These are phyloP conservation scores for Austroboletus novae-zelandiae DNA, from an alignment of 1,284 basidiomycete genomes.

Conservation along the genomic window DNA sequence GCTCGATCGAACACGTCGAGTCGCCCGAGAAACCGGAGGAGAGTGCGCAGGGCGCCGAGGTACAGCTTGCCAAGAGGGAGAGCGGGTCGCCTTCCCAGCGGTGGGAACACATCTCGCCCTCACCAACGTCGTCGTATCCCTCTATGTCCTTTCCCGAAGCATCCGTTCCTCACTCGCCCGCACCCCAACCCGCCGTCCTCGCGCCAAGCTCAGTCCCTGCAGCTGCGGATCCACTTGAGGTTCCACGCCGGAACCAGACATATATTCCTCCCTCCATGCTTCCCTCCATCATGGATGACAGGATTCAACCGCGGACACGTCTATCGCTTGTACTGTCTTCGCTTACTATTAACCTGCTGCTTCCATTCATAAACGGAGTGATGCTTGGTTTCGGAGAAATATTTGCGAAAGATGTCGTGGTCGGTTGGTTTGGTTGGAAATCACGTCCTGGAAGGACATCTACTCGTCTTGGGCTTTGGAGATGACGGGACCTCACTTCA, in stretches of 20 bases:
- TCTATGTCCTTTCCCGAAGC: conserved; percentile 67
- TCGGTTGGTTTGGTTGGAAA: conserved; percentile 59
- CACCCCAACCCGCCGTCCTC: conserved; percentile 26
- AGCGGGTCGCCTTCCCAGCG: conserved; percentile 47
- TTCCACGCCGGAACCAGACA: conserved; percentile 18
- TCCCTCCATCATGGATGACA: conserved; percentile 74
- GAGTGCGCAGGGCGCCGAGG: background rate
- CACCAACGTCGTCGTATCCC: conserved; percentile 69
- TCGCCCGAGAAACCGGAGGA: conserved; percentile 44
- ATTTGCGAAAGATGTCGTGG: conserved; percentile 85
- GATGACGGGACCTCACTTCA: conserved; percentile 9
- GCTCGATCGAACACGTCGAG: conserved; percentile 40
- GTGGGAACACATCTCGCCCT: conserved; percentile 69
- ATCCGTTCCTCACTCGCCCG: conserved; percentile 48
- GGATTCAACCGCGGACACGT: conserved; percentile 63
- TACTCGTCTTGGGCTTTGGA: conserved; percentile 37
- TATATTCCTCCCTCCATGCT: conserved; percentile 58
- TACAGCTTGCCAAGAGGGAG: conserved; percentile 12
- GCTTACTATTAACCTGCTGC: conserved; percentile 86
- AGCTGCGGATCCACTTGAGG: conserved; percentile 2
- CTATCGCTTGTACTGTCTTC: conserved; percentile 76
- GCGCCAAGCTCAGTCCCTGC: conserved; percentile 23
- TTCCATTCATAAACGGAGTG: conserved; percentile 96
- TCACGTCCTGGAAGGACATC: conserved; percentile 25
- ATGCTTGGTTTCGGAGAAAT: conserved; percentile 99